phyloP scores from a whole-genome alignment of 1,139 yeast species.

The Saccharomycopsis hybrid region DNA sequence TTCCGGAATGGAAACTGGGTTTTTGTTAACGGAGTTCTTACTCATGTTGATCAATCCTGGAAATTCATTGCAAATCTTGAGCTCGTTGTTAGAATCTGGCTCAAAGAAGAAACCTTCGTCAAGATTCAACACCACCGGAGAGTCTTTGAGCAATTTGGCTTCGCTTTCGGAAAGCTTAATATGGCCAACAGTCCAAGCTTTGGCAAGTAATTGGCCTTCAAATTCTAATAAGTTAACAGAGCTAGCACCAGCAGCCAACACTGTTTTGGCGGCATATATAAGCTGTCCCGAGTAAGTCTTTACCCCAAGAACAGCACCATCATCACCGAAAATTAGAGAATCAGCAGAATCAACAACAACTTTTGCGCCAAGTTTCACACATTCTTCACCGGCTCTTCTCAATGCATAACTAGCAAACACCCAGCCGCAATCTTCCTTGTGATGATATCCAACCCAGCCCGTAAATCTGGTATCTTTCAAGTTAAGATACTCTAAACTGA shows the following conservation, averaged over 20 bases:
- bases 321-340: conserved; percentile 22
- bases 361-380: conserved; percentile 30
- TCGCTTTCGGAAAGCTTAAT: conserved; percentile 30
- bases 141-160: conserved; percentile 26
- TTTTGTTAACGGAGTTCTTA: conserved; percentile 24
- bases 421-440: conserved; percentile 31
- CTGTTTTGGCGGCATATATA: conserved; percentile 26
- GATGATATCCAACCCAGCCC: conserved; percentile 22
- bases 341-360: conserved; percentile 30
- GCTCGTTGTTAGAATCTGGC: conserved; percentile 33
- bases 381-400: conserved; percentile 27
- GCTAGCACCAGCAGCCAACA: conserved; percentile 32
- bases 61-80: conserved; percentile 32
- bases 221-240: conserved; percentile 29
- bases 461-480: neutral
- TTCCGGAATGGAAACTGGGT: conserved; percentile 32
- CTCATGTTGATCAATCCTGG: conserved; percentile 24
- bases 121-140: conserved; percentile 34
- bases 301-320: conserved; percentile 22
- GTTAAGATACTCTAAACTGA: neutral
- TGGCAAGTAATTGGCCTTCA: conserved; percentile 29
- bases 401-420: conserved; percentile 30
- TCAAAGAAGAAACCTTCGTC: conserved; percentile 41
- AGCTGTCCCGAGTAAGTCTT: conserved; percentile 23
- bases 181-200: conserved; percentile 34